phyloP scores from a whole-genome alignment of 257 asterid species.

The Plectranthus barbatus region DNA sequence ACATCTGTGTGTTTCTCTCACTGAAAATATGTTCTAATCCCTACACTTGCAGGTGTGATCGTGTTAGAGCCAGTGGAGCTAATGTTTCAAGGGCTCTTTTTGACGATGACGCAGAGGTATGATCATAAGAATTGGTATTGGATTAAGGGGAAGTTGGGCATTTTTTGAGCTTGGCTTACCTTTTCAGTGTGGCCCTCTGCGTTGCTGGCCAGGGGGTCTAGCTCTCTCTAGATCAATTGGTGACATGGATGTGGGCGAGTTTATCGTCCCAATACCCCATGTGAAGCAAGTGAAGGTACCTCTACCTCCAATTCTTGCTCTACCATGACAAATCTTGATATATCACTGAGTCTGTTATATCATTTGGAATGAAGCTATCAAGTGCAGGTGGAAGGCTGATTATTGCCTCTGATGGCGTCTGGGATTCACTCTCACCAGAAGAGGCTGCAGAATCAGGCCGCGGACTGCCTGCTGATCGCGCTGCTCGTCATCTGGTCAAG shows the following conservation, averaged over 20 bases:
- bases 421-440: no score
- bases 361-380: no score
- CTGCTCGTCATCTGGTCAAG: no score
- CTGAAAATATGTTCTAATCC: background rate
- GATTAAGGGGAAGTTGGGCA: background rate
- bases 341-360: no score
- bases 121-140: background rate
- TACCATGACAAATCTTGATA: no score
- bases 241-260: slow-evolving; percentile 79
- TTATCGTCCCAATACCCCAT: slow-evolving; percentile 64
- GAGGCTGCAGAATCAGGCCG: no score
- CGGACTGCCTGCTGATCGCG: no score
- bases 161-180: background rate
- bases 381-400: no score
- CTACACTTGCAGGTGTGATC: slow-evolving; percentile 52
- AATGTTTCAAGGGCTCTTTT: slow-evolving; percentile 76
- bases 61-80: slow-evolving; percentile 88
- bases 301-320: background rate
- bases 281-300: slow-evolving; percentile 79
- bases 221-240: slow-evolving; percentile 81
- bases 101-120: slow-evolving; percentile 74
- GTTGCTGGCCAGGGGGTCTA: slow-evolving; percentile 86
- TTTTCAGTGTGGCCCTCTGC: slow-evolving; percentile 61
- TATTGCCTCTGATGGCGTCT: no score
- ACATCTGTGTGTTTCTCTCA: background rate